phyloP scores from a whole-genome alignment of 2,329 filamentous ascomycete species.

The Chaetomium strumarium region DNA sequence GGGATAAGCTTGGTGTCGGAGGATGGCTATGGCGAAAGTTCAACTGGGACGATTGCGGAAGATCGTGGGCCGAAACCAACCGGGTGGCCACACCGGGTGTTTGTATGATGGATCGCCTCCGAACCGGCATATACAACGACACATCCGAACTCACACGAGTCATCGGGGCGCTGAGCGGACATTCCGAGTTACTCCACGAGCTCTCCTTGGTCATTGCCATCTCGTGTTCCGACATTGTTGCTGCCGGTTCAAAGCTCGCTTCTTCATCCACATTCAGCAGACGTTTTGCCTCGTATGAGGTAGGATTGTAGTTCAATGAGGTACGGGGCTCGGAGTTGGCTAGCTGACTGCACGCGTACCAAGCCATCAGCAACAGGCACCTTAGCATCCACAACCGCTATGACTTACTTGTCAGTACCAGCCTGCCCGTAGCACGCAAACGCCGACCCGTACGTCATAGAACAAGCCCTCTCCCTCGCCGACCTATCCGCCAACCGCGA shows the following conservation, averaged over 20 bases:
- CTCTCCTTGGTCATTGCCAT: slow-evolving; percentile 29
- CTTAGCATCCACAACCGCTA: neutral
- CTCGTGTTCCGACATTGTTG: slow-evolving; percentile 32
- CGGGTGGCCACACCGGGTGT: slow-evolving; percentile 47
- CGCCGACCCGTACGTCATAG: slow-evolving; percentile 30
- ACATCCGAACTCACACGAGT: slow-evolving; percentile 42
- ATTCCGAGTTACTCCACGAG: slow-evolving; percentile 34
- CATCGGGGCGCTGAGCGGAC: slow-evolving; percentile 27
- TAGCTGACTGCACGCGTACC: slow-evolving; percentile 27
- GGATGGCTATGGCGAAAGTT: slow-evolving; percentile 36
- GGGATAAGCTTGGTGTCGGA: slow-evolving; percentile 34
- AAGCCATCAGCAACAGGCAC: slow-evolving; percentile 12
- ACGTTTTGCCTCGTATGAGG: slow-evolving; percentile 42
- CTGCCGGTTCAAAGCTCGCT: slow-evolving; percentile 29
- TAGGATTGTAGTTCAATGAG: slow-evolving; percentile 39
- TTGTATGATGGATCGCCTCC: slow-evolving; percentile 43
- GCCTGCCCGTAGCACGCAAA: slow-evolving; percentile 26
- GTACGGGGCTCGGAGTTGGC: slow-evolving; percentile 29
- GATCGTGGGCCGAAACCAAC: slow-evolving; percentile 23
- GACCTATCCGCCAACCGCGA: slow-evolving; percentile 22
- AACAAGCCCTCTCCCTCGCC: slow-evolving; percentile 30
- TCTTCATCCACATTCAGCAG: slow-evolving; percentile 37
- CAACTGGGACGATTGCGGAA: slow-evolving; percentile 25
- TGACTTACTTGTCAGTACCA: slow-evolving; percentile 27
- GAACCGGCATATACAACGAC: slow-evolving; percentile 42